These are phyloP conservation scores for Chalara sp. DNA, from an alignment of 2,329 filamentous ascomycete genomes.

Conservation along the genomic window DNA sequence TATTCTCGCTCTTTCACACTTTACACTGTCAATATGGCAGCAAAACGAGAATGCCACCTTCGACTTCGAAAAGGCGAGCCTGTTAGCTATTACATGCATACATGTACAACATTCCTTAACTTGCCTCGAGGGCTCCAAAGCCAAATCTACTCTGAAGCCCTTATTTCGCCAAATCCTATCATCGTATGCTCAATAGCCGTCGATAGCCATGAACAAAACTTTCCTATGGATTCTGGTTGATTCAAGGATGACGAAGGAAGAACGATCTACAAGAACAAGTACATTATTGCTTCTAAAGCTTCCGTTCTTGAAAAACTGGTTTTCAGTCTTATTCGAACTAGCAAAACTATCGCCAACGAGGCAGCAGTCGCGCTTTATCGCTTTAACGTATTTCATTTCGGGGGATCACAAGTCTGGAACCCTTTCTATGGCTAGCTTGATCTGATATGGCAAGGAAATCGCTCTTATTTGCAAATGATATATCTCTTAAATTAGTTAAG, in stretches of 20 bases:
- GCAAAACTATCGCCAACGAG: not conserved
- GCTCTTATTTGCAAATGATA: not conserved
- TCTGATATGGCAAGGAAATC: not conserved
- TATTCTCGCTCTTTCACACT: no score
- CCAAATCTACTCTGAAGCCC: not conserved
- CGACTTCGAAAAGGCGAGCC: not conserved
- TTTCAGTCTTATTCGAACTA: not conserved
- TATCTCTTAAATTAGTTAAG: not conserved
- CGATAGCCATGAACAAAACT: not conserved
- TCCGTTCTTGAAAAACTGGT: not conserved
- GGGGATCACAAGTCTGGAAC: not conserved
- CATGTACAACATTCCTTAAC: not conserved
- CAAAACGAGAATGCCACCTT: not conserved
- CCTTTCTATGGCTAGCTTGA: not conserved
- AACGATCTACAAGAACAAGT: not conserved
- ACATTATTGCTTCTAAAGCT: not conserved
- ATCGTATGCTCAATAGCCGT: not conserved
- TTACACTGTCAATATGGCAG: not conserved
- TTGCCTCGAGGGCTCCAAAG: not conserved
- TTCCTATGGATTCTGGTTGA: not conserved
- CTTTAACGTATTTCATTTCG: not conserved
- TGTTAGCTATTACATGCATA: not conserved
- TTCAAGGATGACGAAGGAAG: not conserved
- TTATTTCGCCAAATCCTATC: not conserved
- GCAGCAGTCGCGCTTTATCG: not conserved